Evolutionary conservation across 73 alveolate species (phyloP).

Genomic region (Uronychia setigera): DNA sequence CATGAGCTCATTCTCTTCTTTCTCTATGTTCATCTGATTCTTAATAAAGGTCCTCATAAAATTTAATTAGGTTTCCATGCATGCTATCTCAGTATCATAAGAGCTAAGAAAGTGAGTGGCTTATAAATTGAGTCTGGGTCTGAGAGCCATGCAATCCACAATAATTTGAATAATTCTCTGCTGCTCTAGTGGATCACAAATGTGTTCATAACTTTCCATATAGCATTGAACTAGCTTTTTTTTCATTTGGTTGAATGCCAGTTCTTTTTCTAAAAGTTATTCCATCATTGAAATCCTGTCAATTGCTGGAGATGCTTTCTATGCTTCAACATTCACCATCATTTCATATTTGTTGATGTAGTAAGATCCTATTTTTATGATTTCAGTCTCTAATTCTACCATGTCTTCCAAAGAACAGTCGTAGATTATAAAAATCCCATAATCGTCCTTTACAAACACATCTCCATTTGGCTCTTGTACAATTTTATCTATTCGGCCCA

Average conservation of each 20-base stretch:
- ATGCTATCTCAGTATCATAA: constrained; percentile 78
- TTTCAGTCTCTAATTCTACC: constrained; percentile 82
- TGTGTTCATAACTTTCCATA: constrained; percentile 92
- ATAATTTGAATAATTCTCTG: constrained; percentile 80
- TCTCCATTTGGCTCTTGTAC: constrained; percentile 34
- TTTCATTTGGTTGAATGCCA: constrained; percentile 77
- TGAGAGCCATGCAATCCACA: constrained; percentile 79
- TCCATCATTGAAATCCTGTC: constrained; percentile 85
- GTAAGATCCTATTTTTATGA: constrained; percentile 82
- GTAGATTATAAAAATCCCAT: constrained; percentile 82
- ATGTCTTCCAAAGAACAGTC: constrained; percentile 81
- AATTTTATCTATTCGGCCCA: constrained; percentile 54
- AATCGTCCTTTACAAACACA: constrained; percentile 77
- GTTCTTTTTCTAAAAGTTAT: constrained; percentile 77
- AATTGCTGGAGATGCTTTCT: constrained; percentile 74
- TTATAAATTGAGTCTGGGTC: constrained; percentile 86
- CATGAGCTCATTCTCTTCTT: constrained; percentile 21
- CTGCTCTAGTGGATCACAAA: constrained; percentile 80
- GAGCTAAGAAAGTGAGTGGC: constrained; percentile 79
- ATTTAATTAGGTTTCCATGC: constrained; percentile 70
- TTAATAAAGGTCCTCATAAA: constrained; percentile 21
- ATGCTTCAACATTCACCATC: constrained; percentile 62
- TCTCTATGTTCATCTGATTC: constrained; percentile 32
- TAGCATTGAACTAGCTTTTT: constrained; percentile 73
- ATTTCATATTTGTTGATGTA: constrained; percentile 84